Conservation (phyloP, 108 stramenopile species). For the Cyclotella distinguenda region DNA sequence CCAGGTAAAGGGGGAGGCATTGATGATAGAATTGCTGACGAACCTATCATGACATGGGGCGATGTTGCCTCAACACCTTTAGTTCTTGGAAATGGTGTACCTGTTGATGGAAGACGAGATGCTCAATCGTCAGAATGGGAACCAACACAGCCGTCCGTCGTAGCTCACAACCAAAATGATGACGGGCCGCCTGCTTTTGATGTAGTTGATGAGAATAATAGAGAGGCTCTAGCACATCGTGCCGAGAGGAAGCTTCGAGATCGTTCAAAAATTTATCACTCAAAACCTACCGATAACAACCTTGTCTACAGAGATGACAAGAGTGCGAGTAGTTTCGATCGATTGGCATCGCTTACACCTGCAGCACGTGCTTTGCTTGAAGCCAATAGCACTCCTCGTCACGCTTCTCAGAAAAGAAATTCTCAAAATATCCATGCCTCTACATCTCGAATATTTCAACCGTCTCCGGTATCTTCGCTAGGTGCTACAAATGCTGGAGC, state of each 20-base stretch:
- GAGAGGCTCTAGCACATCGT: slow-evolving; percentile 32
- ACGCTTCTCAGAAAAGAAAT: not conserved
- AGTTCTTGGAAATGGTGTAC: slow-evolving; percentile 40
- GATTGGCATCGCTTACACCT: slow-evolving; percentile 45
- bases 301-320: no score
- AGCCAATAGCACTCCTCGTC: slow-evolving; percentile 12
- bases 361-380: slow-evolving; percentile 53
- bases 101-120: slow-evolving; percentile 18
- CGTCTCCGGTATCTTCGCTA: slow-evolving; percentile 12
- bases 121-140: slow-evolving; percentile 19
- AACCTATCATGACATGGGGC: slow-evolving; percentile 79
- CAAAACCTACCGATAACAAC: not conserved
- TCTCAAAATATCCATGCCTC: not conserved
- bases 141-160: slow-evolving; percentile 14
- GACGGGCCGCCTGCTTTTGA: slow-evolving; percentile 28
- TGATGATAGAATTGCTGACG: slow-evolving; percentile 24
- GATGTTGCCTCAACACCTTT: slow-evolving; percentile 61
- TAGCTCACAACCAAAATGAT: not conserved
- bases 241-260: slow-evolving; percentile 30
- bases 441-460: slow-evolving; percentile 31
- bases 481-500: slow-evolving; percentile 26
- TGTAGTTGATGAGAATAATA: slow-evolving; percentile 30
- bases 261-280: slow-evolving; percentile 27
- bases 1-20: slow-evolving; percentile 38
- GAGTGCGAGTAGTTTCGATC: slow-evolving; percentile 25